phyloP scores from a whole-genome alignment of 2,329 filamentous ascomycete genomes.

The Penicillium polonicum region DNA sequence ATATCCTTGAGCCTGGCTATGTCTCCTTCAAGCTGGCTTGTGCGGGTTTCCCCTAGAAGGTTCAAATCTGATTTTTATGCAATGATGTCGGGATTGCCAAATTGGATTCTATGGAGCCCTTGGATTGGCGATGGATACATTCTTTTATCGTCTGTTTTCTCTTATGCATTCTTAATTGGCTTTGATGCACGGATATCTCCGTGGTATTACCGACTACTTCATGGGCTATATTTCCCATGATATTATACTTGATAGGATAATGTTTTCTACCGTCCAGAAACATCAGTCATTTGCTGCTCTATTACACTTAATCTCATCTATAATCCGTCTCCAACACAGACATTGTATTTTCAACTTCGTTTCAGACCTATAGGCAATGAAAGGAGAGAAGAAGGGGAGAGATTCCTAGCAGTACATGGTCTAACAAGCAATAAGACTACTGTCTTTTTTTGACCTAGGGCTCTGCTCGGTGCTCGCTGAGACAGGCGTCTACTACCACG shows the following conservation, averaged over 20 bases:
- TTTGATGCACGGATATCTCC: not conserved
- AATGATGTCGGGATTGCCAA: not conserved
- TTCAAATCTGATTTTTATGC: not conserved
- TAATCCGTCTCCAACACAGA: too few species aligned
- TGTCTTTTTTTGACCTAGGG: too few species aligned
- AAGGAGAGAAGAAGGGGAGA: not conserved
- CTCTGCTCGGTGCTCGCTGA: too few species aligned
- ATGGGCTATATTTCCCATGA: not conserved
- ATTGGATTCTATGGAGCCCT: not conserved
- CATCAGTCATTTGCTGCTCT: constrained; percentile 6
- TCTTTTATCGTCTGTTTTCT: not conserved
- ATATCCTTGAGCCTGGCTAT: constrained; percentile 19
- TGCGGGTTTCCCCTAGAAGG: constrained; percentile 1
- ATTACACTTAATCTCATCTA: not conserved
- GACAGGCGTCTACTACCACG: too few species aligned
- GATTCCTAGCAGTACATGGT: not conserved
- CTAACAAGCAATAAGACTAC: too few species aligned
- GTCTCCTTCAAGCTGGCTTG: constrained; percentile 23
- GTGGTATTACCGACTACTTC: not conserved
- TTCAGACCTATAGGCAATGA: too few species aligned
- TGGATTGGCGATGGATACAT: not conserved
- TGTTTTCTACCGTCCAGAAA: constrained; percentile 4
- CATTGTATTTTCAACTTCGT: not conserved
- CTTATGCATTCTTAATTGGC: not conserved
- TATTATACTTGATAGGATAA: not conserved